Evolutionary conservation across 2,329 filamentous ascomycete species (phyloP).

Genomic region (Helotiales sp.): DNA sequence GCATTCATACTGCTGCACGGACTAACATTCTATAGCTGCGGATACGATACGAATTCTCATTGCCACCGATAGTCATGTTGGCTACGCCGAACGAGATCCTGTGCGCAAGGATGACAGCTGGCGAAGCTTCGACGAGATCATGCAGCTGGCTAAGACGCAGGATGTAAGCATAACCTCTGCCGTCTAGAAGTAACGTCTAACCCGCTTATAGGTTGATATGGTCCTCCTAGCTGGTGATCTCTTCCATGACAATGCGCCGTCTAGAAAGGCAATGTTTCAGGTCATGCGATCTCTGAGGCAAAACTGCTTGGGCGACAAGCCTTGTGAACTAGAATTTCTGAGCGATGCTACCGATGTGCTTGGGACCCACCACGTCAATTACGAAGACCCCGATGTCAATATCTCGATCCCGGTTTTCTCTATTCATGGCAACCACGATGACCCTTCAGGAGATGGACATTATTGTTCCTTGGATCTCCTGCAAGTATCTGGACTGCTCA

Average conservation of each 20-base stretch:
- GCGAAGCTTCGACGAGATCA: conserved; percentile 93
- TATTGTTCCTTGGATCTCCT: conserved; percentile 88
- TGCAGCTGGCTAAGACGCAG: conserved; percentile 79
- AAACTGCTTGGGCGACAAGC: conserved; percentile 94
- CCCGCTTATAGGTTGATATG: conserved; percentile 77
- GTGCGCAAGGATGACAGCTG: conserved; percentile 97
- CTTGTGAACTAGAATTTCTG: conserved; percentile 91
- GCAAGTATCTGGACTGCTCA: conserved; percentile 86
- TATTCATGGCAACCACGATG: conserved; percentile 97
- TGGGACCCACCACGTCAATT: conserved; percentile 92
- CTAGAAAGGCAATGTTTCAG: conserved; percentile 92
- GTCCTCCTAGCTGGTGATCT: conserved; percentile 91
- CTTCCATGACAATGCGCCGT: conserved; percentile 98
- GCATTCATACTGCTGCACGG: conserved; percentile 5
- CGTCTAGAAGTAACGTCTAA: neutral
- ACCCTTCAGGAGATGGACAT: conserved; percentile 94
- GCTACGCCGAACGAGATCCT: conserved; percentile 89
- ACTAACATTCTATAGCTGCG: conserved; percentile 37
- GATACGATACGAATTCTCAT: conserved; percentile 95
- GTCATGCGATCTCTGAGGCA: conserved; percentile 93
- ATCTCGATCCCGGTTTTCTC: conserved; percentile 96
- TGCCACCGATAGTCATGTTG: conserved; percentile 96
- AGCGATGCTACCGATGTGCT: conserved; percentile 93
- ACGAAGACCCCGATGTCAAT: conserved; percentile 96
- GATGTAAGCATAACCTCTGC: conserved; percentile 56